These are phyloP conservation scores for Meredithiella fracta DNA, from an alignment of 2,329 filamentous ascomycete genomes.

Conservation along the genomic window DNA sequence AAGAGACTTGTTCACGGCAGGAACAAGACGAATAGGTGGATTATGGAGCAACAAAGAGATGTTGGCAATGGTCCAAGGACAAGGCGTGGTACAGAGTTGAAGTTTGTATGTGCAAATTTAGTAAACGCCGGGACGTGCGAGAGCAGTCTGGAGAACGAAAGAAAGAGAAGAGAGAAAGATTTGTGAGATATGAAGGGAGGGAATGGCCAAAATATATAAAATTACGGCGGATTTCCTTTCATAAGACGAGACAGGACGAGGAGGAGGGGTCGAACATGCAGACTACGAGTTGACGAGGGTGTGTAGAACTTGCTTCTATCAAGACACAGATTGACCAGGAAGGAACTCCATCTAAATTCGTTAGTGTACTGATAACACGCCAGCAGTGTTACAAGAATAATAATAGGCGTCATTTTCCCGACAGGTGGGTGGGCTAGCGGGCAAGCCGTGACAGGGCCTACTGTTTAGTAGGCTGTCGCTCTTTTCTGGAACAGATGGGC, in stretches of 20 bases:
- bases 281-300: background rate
- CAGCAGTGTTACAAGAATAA: background rate
- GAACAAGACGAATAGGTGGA: background rate
- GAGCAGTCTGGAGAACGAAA: constrained; percentile 10
- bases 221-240: constrained; percentile 1
- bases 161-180: constrained; percentile 1
- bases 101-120: background rate
- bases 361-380: background rate
- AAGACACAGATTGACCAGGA: no score
- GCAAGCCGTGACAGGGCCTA: background rate
- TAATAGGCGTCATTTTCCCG: background rate
- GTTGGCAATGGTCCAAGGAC: background rate
- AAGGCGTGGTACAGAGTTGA: background rate
- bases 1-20: background rate
- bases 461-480: no score
- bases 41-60: background rate
- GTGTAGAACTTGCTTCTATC: background rate
- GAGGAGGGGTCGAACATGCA: background rate
- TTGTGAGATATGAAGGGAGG: background rate
- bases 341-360: background rate
- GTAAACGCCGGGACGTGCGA: constrained; percentile 5
- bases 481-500: background rate
- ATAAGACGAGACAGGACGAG: background rate
- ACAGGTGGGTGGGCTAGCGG: background rate
- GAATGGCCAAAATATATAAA: constrained; percentile 11